These are phyloP conservation scores for Asterochloris sp. DNA, from an alignment of 139 green algal genomes.

Conservation along the genomic window DNA sequence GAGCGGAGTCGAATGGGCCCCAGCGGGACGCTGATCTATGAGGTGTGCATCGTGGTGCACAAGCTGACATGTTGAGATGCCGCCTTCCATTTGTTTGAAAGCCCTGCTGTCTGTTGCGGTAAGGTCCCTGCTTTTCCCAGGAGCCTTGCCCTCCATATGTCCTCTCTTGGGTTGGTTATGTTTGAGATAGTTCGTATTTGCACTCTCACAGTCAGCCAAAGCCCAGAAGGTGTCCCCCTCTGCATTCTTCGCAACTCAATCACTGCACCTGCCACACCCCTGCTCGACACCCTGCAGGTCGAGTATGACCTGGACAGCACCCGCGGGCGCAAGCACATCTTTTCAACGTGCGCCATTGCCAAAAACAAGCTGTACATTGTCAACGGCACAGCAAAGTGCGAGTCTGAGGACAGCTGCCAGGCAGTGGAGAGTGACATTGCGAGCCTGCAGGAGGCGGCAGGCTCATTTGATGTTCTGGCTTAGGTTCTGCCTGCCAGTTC, in stretches of 20 bases:
- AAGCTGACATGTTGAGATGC: too few species aligned
- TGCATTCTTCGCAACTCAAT: too few species aligned
- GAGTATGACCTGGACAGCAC: slow-evolving; percentile 81
- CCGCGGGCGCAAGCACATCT: slow-evolving; percentile 66
- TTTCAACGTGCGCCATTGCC: slow-evolving; percentile 65
- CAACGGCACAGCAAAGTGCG: slow-evolving; percentile 60
- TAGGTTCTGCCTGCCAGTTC: too few species aligned
- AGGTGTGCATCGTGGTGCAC: neutral
- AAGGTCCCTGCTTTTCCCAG: too few species aligned
- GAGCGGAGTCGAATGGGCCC: slow-evolving; percentile 15
- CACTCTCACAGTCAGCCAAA: neutral
- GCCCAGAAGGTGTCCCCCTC: neutral
- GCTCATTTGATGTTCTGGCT: slow-evolving; percentile 7
- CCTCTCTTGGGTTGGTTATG: neutral
- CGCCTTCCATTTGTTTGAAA: too few species aligned
- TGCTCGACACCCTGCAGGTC: slow-evolving; percentile 42
- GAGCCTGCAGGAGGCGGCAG: neutral
- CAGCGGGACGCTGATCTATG: slow-evolving; percentile 30
- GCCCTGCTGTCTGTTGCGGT: too few species aligned
- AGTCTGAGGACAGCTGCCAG: neutral
- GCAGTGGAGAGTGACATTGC: neutral
- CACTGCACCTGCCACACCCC: too few species aligned
- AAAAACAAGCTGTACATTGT: slow-evolving; percentile 67
- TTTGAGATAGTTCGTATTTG: neutral
- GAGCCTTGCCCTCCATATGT: too few species aligned